phyloP scores from a whole-genome alignment of 2,329 filamentous ascomycete species.

The Chaetomiaceae sp. region DNA sequence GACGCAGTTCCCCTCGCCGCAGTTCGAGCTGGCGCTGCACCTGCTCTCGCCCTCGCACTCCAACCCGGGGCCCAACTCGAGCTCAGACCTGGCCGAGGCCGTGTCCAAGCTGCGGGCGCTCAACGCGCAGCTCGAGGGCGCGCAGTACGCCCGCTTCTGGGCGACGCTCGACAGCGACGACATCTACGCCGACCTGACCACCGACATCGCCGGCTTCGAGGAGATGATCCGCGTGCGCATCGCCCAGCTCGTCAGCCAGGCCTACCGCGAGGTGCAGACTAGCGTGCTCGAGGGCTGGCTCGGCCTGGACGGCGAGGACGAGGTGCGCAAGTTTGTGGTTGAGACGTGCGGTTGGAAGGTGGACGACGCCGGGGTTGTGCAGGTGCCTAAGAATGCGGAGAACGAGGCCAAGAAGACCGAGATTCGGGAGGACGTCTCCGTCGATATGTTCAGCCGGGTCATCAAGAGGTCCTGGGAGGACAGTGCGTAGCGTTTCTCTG shows the following conservation, averaged over 20 bases:
- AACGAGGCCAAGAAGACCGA: constrained; percentile 96
- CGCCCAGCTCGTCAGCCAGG: constrained; percentile 76
- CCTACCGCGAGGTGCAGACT: constrained; percentile 66
- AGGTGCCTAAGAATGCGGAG: constrained; percentile 87
- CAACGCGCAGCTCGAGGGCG: constrained; percentile 80
- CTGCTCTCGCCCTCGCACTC: constrained; percentile 83
- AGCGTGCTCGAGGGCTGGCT: constrained; percentile 69
- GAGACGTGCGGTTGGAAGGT: constrained; percentile 86
- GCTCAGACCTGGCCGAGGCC: constrained; percentile 76
- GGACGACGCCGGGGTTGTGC: constrained; percentile 57
- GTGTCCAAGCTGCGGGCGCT: constrained; percentile 80
- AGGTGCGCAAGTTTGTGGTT: constrained; percentile 69
- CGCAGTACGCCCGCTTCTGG: constrained; percentile 92
- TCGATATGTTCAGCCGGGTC: constrained; percentile 77
- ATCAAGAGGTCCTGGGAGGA: constrained; percentile 84
- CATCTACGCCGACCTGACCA: constrained; percentile 89
- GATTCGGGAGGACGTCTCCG: constrained; percentile 90
- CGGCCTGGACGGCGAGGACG: constrained; percentile 58
- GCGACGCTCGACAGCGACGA: constrained; percentile 86
- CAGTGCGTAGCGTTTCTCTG: constrained; percentile 43
- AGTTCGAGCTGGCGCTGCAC: constrained; percentile 90
- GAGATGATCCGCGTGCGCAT: constrained; percentile 88
- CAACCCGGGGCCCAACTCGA: constrained; percentile 54
- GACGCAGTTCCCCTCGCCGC: constrained; percentile 91
- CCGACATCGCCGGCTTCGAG: constrained; percentile 92